Evolutionary conservation across 148 eudicot genomes (phyloP).

Genomic region (Amaranthus cruentus): DNA sequence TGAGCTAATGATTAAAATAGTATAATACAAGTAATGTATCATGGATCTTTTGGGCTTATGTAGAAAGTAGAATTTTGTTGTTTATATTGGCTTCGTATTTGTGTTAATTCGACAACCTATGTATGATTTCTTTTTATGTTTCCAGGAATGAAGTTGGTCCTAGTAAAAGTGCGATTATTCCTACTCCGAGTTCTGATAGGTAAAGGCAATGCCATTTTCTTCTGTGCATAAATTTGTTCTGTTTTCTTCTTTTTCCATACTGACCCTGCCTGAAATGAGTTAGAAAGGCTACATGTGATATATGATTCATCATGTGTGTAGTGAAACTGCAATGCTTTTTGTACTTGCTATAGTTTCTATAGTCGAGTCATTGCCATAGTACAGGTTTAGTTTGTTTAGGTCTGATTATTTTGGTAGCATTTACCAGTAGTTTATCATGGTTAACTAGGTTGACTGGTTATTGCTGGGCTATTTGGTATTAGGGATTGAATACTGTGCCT

Average conservation of each 20-base stretch:
- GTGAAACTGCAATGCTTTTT: background rate
- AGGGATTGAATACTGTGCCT: too few species aligned
- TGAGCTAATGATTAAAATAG: background rate
- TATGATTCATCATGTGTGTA: background rate
- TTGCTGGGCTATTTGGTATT: too few species aligned
- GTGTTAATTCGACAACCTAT: background rate
- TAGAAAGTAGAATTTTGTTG: background rate
- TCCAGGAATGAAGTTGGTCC: slow-evolving; percentile 56
- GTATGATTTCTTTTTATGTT: slow-evolving; percentile 17
- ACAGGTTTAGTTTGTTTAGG: background rate
- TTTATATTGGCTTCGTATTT: background rate
- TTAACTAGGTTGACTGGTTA: too few species aligned
- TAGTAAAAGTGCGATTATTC: slow-evolving; percentile 58
- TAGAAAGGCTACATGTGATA: background rate
- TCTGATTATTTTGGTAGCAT: background rate
- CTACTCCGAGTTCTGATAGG: slow-evolving; percentile 72
- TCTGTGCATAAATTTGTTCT: background rate
- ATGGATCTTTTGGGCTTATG: background rate
- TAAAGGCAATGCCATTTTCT: slow-evolving; percentile 15
- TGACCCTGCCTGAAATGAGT: background rate
- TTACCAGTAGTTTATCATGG: background rate
- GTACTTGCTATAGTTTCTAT: background rate
- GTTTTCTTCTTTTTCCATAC: background rate
- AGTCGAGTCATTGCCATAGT: background rate
- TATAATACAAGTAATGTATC: background rate